Evolutionary conservation across 768 basidiomycete species (phyloP), one percentile per base, ranked within the genome.

Genomic region (Kwoniella pini): DNA sequence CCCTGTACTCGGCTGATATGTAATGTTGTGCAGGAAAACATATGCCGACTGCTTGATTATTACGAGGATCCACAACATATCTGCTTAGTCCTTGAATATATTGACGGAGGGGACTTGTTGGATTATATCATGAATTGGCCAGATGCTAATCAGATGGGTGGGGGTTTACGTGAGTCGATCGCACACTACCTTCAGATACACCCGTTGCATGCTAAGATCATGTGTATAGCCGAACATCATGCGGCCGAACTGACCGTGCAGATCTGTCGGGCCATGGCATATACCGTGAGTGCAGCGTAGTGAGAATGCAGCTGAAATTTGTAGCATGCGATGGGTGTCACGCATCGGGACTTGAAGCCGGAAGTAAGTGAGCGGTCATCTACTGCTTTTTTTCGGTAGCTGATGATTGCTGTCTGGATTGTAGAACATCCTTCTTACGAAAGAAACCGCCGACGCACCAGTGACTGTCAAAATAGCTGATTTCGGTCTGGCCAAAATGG

Each of bases 301-400:
- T 56, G 19, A 28, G 38, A 19, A 45, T 28, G 5, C 17, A 19
- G 22, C 57, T 65, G 19, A 52, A 33, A 2, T 24, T 17, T 9
- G 27, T 43, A 77, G 76, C 81, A 81, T 61, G 81, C 80, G 7
- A 81, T 85, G 70, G 88, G 87, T 15, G 87, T 99, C 44, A 84
- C 91, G 0, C 95, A 98, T 79, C 88, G 96, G 44, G 96, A 99
- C 77, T 80, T 97, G 44, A 96, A 96, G 77, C 94, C 95, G 7
- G 76, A 78, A 48, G 63, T 71, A 30, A 49, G 60, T 57, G 21
- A 15, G 9, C 26, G 24, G 19, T n/a, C n/a, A n/a, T n/a, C n/a
- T n/a, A n/a, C n/a, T n/a, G n/a, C n/a, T n/a, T n/a, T n/a, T n/a
- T n/a, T n/a, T n/a, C n/a, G n/a, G 19, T 13, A 53, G 44, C 38